Evolutionary conservation across 495 filamentous ascomycete species (phyloP).

Genomic region (Aspergillus heteromorphus): DNA sequence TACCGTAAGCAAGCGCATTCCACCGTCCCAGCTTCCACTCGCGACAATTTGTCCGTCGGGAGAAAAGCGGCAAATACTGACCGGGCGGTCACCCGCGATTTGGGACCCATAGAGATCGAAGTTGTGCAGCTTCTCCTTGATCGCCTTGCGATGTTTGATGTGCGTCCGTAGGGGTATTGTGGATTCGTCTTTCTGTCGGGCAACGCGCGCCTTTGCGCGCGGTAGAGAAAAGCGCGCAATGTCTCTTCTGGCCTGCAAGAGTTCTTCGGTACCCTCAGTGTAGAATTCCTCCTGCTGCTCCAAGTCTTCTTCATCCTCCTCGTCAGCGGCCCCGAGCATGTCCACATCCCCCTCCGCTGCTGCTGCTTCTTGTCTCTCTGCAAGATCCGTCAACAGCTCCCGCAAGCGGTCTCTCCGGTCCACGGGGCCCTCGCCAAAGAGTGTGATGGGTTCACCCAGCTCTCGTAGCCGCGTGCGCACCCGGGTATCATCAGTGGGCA

Average conservation of each 20-base stretch:
- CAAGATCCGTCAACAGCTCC: conserved; percentile 67
- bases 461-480: conserved; percentile 77
- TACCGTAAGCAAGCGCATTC: conserved; percentile 77
- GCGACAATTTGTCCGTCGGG: conserved; percentile 80
- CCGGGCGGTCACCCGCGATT: conserved; percentile 81
- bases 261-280: conserved; percentile 67
- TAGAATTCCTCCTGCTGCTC: conserved; percentile 96
- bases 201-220: conserved; percentile 68
- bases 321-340: conserved; percentile 46
- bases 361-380: conserved; percentile 58
- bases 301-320: conserved; percentile 47
- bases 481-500: conserved; percentile 88
- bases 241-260: conserved; percentile 70
- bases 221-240: conserved; percentile 87
- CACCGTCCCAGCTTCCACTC: conserved; percentile 86
- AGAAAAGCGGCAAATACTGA: conserved; percentile 86
- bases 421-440: conserved; percentile 86
- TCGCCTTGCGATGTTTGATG: conserved; percentile 79
- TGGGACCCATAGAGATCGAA: conserved; percentile 92
- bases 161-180: conserved; percentile 81
- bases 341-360: conserved; percentile 58
- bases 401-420: conserved; percentile 85
- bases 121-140: conserved; percentile 75
- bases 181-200: conserved; percentile 70
- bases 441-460: conserved; percentile 84